Conservation (phyloP, 1,139 yeast genomes). For the Yamadazyma atlantica region DNA sequence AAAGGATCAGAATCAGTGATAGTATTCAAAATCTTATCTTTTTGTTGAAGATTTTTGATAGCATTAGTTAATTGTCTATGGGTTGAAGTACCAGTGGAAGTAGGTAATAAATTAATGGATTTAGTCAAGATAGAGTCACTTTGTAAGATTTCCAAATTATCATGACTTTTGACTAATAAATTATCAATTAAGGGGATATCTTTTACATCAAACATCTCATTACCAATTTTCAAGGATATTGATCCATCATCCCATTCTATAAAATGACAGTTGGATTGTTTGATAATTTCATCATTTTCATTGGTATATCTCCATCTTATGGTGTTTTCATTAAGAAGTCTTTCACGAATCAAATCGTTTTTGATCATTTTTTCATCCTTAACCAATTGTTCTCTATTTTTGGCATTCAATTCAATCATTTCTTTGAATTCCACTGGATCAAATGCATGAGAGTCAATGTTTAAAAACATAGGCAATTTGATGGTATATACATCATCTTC, state of each 20-base stretch:
- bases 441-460: conserved; percentile 83
- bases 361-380: conserved; percentile 35
- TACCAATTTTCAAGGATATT: conserved; percentile 80
- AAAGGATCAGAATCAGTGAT: conserved; percentile 88
- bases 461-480: conserved; percentile 78
- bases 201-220: conserved; percentile 80
- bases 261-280: conserved; percentile 87
- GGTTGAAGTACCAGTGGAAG: conserved; percentile 79
- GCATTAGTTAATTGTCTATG: conserved; percentile 81
- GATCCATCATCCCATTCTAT: conserved; percentile 95
- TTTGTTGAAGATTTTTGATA: conserved; percentile 63
- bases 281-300: conserved; percentile 62
- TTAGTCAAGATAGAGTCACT: conserved; percentile 48
- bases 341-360: conserved; percentile 49
- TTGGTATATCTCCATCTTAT: conserved; percentile 90
- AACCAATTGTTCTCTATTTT: conserved; percentile 27
- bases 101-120: conserved; percentile 76
- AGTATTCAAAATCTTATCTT: conserved; percentile 58
- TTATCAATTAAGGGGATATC: conserved; percentile 69
- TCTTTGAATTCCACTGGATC: conserved; percentile 71
- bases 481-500: conserved; percentile 53
- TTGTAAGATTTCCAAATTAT: conserved; percentile 71
- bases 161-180: conserved; percentile 69
- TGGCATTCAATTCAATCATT: conserved; percentile 49
- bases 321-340: conserved; percentile 73